These are phyloP conservation scores for Nitzschia palea DNA, from an alignment of 108 stramenopile genomes.

Conservation along the genomic window DNA sequence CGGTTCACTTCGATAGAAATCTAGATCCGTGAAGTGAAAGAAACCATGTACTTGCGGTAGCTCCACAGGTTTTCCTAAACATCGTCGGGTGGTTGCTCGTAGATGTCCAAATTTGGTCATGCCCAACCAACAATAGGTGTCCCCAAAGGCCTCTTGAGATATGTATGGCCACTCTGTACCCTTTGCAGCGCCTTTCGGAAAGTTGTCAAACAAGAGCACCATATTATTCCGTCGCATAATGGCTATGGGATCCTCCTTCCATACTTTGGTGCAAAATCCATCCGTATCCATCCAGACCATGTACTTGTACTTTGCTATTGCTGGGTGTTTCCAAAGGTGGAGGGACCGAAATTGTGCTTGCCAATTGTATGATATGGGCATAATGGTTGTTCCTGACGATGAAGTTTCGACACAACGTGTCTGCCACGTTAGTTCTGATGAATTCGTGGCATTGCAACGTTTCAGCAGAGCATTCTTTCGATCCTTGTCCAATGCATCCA, in stretches of 20 bases:
- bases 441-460: slow-evolving; percentile 26
- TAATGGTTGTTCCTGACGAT: background rate
- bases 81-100: background rate
- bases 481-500: slow-evolving; percentile 20
- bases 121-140: slow-evolving; percentile 7
- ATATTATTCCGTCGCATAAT: slow-evolving; percentile 29
- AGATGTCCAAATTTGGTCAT: slow-evolving; percentile 24
- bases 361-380: slow-evolving; percentile 32
- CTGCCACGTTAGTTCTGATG: slow-evolving; percentile 13
- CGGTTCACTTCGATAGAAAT: slow-evolving; percentile 40
- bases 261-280: slow-evolving; percentile 29
- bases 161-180: slow-evolving; percentile 2
- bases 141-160: background rate
- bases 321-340: slow-evolving; percentile 48
- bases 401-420: slow-evolving; percentile 22
- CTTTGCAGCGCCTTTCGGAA: slow-evolving; percentile 2
- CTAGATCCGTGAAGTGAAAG: slow-evolving; percentile 47
- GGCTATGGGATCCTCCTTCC: slow-evolving; percentile 42
- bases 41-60: slow-evolving; percentile 40
- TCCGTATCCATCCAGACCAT: slow-evolving; percentile 52
- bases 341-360: slow-evolving; percentile 53
- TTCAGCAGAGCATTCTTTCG: slow-evolving; percentile 22
- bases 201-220: slow-evolving; percentile 12
- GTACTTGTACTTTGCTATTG: slow-evolving; percentile 36
- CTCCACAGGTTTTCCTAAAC: background rate